Evolutionary conservation across 1,284 basidiomycete genomes (phyloP).

Genomic region (Rhodotorula sp.): DNA sequence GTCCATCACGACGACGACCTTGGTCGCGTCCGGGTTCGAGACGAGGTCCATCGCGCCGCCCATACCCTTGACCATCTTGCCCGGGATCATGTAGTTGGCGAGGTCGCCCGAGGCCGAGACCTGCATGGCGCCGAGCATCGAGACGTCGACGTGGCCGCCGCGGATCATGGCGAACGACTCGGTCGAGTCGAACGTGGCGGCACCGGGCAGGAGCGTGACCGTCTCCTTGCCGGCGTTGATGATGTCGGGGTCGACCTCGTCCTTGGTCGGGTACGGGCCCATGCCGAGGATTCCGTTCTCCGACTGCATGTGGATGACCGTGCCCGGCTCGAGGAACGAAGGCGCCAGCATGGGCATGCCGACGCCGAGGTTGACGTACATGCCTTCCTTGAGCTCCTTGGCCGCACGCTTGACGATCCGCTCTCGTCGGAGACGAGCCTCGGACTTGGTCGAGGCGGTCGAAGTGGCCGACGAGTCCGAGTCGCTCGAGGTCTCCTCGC

Average conservation of each 20-base stretch:
- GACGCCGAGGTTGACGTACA: slow-evolving; percentile 49
- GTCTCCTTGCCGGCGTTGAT: slow-evolving; percentile 88
- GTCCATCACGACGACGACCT: slow-evolving; percentile 68
- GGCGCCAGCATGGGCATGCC: slow-evolving; percentile 95
- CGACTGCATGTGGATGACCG: slow-evolving; percentile 88
- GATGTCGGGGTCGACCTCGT: slow-evolving; percentile 67
- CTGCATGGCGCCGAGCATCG: slow-evolving; percentile 90
- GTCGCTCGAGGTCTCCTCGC: slow-evolving; percentile 21
- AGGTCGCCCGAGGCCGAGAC: slow-evolving; percentile 90
- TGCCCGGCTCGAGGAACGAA: slow-evolving; percentile 71
- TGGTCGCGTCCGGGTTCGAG: slow-evolving; percentile 86
- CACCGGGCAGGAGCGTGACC: slow-evolving; percentile 83
- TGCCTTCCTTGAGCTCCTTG: slow-evolving; percentile 83
- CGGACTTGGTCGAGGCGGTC: slow-evolving; percentile 53
- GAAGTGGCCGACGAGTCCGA: slow-evolving; percentile 28
- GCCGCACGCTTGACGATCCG: slow-evolving; percentile 83
- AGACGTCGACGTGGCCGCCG: slow-evolving; percentile 87
- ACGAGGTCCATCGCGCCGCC: slow-evolving; percentile 82
- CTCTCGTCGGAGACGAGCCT: slow-evolving; percentile 60
- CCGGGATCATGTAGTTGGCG: slow-evolving; percentile 74
- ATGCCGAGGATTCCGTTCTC: slow-evolving; percentile 95
- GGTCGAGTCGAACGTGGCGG: slow-evolving; percentile 85
- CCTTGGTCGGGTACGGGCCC: slow-evolving; percentile 87
- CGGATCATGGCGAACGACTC: slow-evolving; percentile 66
- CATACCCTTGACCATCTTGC: slow-evolving; percentile 61